Evolutionary conservation across 2,329 filamentous ascomycete genomes (phyloP).

Genomic region (Alternaria gansuensis): DNA sequence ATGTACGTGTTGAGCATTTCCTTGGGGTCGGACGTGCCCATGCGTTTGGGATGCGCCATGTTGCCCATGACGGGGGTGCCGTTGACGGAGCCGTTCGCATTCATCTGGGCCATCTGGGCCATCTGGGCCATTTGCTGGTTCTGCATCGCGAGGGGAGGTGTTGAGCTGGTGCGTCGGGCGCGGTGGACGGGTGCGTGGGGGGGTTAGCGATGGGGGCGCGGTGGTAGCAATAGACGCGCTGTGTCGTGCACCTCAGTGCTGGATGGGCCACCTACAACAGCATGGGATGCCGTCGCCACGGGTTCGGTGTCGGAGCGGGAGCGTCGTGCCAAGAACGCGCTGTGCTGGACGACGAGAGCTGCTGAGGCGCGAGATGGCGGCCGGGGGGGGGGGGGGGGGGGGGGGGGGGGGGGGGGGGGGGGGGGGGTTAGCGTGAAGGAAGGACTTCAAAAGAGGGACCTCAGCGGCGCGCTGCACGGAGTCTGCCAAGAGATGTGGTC

Average conservation of each 20-base stretch:
- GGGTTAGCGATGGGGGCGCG: constrained; percentile 28
- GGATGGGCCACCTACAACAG: constrained; percentile 35
- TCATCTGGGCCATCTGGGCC: constrained; percentile 75
- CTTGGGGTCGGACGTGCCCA: constrained; percentile 46
- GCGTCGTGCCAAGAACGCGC: constrained; percentile 25
- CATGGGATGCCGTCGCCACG: constrained; percentile 46
- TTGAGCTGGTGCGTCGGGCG: constrained; percentile 30
- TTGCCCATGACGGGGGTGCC: constrained; percentile 74
- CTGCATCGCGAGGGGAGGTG: constrained; percentile 45
- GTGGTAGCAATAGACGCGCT: constrained; percentile 23
- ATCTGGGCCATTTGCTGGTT: constrained; percentile 69
- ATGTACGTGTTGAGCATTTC: constrained; percentile 83
- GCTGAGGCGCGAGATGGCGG: constrained; percentile 18
- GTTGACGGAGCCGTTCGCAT: constrained; percentile 68
- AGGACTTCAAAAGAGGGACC: constrained; percentile 23
- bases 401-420: constrained; percentile 13
- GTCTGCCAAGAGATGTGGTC: constrained; percentile 19
- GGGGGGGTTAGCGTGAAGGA: constrained; percentile 26
- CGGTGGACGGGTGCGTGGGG: constrained; percentile 23
- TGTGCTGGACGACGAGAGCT: constrained; percentile 7
- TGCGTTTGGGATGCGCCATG: constrained; percentile 49
- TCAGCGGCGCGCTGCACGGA: constrained; percentile 21
- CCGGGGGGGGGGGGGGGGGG: constrained; percentile 20
- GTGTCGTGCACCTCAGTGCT: constrained; percentile 42
- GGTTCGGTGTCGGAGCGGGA: constrained; percentile 28